A percentile compares a stretch with the other conserved stretches of the same genome.
Conservation (phyloP, 2,329 filamentous ascomycete species). For the Microsporum audouinii region DNA sequence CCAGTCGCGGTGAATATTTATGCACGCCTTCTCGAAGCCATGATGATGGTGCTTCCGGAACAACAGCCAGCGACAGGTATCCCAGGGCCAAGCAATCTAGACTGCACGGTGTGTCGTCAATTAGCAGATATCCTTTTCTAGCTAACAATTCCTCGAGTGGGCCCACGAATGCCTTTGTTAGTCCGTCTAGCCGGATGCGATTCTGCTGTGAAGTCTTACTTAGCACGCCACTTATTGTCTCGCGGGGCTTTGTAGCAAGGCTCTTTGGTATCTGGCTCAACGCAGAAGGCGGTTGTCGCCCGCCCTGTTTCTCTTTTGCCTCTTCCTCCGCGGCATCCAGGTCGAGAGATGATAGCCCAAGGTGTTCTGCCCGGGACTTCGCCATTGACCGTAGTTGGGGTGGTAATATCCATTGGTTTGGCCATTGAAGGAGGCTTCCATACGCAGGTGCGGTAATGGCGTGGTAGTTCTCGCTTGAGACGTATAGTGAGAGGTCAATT, state of each 20-base stretch:
- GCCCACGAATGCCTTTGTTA: constrained; percentile 59
- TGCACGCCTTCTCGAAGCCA: constrained; percentile 51
- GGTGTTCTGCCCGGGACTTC: constrained; percentile 55
- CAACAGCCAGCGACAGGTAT: constrained; percentile 64
- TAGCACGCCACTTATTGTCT: constrained; percentile 51
- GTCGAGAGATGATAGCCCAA: constrained; percentile 58
- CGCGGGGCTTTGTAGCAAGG: constrained; percentile 45
- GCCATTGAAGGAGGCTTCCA: constrained; percentile 68
- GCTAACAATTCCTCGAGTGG: constrained; percentile 54
- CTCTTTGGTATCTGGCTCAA: constrained; percentile 35
- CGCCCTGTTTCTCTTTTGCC: constrained; percentile 18
- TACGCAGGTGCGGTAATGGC: constrained; percentile 67
- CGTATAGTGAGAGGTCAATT: constrained; percentile 77
- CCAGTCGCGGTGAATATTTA: constrained; percentile 37
- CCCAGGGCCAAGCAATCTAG: constrained; percentile 73
- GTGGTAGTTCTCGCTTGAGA: constrained; percentile 79
- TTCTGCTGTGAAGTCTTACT: constrained; percentile 57
- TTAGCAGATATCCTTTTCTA: constrained; percentile 42
- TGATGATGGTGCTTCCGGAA: constrained; percentile 48
- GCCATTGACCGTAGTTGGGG: constrained; percentile 60
- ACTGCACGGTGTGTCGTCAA: constrained; percentile 42
- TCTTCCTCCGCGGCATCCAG: constrained; percentile 39
- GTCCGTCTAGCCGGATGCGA: constrained; percentile 62
- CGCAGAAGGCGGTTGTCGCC: constrained; percentile 30
- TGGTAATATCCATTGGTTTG: constrained; percentile 77